Conservation (phyloP, 768 basidiomycete genomes). For the Boletus patriciae region DNA sequence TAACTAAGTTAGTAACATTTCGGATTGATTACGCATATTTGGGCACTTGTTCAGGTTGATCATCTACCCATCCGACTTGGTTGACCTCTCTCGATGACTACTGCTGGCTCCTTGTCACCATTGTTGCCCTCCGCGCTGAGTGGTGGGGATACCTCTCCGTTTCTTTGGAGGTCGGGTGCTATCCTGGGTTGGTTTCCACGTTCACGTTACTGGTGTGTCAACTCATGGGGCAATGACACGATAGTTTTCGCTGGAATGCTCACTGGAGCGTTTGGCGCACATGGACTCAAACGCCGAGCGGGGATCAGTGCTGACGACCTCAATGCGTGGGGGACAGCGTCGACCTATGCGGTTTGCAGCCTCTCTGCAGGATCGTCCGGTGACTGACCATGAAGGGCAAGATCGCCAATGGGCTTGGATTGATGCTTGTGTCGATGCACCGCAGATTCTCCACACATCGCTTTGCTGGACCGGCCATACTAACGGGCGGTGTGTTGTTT, state of each 20-base stretch:
- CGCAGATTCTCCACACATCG: conserved; percentile 56
- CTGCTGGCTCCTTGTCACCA: conserved; percentile 29
- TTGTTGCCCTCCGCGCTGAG: conserved; percentile 21
- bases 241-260: conserved; percentile 51
- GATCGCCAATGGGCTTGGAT: conserved; percentile 69
- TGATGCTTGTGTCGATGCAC: conserved; percentile 63
- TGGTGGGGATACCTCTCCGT: conserved; percentile 13
- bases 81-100: conserved; percentile 19
- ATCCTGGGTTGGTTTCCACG: conserved; percentile 36
- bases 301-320: conserved; percentile 53
- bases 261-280: conserved; percentile 68
- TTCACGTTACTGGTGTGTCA: background rate
- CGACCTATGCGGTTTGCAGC: conserved; percentile 57
- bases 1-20: background rate
- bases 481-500: conserved; percentile 55
- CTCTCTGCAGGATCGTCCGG: background rate
- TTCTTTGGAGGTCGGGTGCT: conserved; percentile 46
- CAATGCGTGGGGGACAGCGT: conserved; percentile 61
- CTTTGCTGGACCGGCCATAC: conserved; percentile 69
- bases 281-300: conserved; percentile 50
- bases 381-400: conserved; percentile 30
- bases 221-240: background rate
- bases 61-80: background rate
- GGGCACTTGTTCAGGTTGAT: background rate
- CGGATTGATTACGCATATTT: conserved; percentile 20